Base-by-base conservation (phyloP, 441 rosid species). In the Aquilaria agallochum region DNA sequence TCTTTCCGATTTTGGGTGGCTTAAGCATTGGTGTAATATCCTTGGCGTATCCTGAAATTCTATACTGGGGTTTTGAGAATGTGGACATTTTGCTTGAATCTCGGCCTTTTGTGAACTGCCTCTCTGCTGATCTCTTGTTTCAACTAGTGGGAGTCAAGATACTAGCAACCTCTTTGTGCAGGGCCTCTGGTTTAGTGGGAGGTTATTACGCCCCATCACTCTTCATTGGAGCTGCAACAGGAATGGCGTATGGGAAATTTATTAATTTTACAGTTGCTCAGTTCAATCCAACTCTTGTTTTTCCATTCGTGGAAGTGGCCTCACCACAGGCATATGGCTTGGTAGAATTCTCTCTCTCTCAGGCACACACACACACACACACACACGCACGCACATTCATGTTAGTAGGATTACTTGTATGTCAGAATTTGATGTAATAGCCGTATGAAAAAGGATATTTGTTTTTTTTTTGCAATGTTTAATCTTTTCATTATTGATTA, bases 251-350 rank as follows among this genome's bases (percentile, higher is more conserved):
- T 69, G 98, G 98, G 65, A 90, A 94, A 66, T 69, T 88, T 68
- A 81, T 93, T 75, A 77, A 79, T 74, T 72, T 80, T 60, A 90
- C 76, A 65, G 76, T 88, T 71, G 72, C 87, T 66, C 83, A 85
- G 66, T 74, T 77, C 46, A 68, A 77, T 67, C 78, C 88, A 40
- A 72, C 74, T 6, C 8, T 83, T 59, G 74, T 72, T 65, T 81
- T 87, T 73, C 85, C 96, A 59, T 40, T 94, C 68, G 67, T 90
- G 73, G 98, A 94, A 78, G 95, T 87, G 70, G 97, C 98, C 12
- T 85, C 96, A 1, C 98, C 96, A 42, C 97, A 90, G 80, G 98
- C 98, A 50, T 94, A 94, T 83, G 97, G 97, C 75, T 82, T 90
- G 97, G 98, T 90, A 88, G 59, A 72, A 65, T 78, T 69, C 72